Conservation (phyloP, 2,329 filamentous ascomycete species). For the Simplicillium aogashimaense region DNA sequence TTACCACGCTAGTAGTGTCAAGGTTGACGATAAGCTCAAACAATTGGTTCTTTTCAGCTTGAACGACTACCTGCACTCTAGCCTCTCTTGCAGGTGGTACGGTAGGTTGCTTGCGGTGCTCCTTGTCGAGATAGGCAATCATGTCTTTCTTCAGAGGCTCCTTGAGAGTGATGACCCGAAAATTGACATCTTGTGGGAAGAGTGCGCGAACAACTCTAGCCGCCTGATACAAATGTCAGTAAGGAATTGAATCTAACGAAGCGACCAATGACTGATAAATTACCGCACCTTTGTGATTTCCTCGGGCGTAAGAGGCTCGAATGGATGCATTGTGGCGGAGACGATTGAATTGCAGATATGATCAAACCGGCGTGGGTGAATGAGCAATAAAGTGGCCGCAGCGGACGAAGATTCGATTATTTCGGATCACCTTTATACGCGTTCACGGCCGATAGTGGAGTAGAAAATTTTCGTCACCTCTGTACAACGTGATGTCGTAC, state of each 20-base stretch:
- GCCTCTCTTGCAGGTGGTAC: conserved; percentile 20
- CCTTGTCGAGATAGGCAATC: conserved; percentile 30
- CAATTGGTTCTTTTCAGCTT: conserved; percentile 10
- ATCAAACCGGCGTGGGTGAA: too few species aligned
- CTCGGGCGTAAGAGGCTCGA: conserved; percentile 15
- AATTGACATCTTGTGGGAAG: conserved; percentile 21
- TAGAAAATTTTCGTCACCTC: too few species aligned
- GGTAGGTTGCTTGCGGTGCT: conserved; percentile 17
- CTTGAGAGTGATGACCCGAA: conserved; percentile 37
- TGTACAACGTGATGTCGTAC: too few species aligned
- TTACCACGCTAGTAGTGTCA: conserved; percentile 7
- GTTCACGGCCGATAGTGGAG: too few species aligned
- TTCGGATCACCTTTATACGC: too few species aligned
- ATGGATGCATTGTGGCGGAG: conserved; percentile 11
- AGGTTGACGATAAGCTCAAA: conserved; percentile 21
- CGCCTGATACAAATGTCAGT: conserved; percentile 8
- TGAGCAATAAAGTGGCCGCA: too few species aligned
- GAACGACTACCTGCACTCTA: conserved; percentile 24
- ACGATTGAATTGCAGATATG: too few species aligned
- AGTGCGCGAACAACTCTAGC: conserved; percentile 11
- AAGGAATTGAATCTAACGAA: too few species aligned
- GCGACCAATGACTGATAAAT: neutral
- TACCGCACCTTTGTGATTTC: conserved; percentile 14
- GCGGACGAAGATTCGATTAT: too few species aligned
- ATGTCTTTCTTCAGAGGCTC: conserved; percentile 40